A percentile compares a stretch with the other conserved stretches of the same genome.
These are phyloP conservation scores for Nidularia sp. DNA, from an alignment of 768 basidiomycete species.

Conservation along the genomic window DNA sequence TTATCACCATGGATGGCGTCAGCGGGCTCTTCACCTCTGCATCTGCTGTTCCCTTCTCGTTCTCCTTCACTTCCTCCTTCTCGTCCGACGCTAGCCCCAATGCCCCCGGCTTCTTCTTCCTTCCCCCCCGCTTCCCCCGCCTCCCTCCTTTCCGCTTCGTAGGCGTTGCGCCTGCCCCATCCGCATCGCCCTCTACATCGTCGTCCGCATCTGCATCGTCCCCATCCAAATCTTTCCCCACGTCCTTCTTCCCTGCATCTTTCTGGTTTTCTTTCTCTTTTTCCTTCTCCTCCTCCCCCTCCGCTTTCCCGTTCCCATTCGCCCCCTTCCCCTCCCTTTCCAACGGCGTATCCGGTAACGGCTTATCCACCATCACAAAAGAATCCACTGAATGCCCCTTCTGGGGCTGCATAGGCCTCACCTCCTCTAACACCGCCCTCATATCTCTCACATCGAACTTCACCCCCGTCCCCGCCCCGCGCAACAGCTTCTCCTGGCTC, in stretches of 20 bases:
- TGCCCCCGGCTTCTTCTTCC: slow-evolving; percentile 37
- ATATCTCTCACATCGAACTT: too few relatives aligned
- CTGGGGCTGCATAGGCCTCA: too few relatives aligned
- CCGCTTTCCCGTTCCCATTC: background rate
- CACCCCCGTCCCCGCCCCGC: too few relatives aligned
- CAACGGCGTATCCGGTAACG: too few relatives aligned
- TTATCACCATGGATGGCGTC: slow-evolving; percentile 13
- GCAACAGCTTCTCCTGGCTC: too few relatives aligned
- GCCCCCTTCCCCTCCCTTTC: background rate
- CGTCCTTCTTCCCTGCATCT: background rate
- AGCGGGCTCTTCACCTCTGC: slow-evolving; percentile 22
- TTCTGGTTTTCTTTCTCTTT: slow-evolving; percentile 2
- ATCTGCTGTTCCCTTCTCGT: slow-evolving; percentile 10
- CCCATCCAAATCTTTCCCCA: slow-evolving; percentile 20
- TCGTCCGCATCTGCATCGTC: slow-evolving; percentile 19
- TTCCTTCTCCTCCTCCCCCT: slow-evolving; percentile 5
- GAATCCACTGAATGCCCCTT: too few relatives aligned
- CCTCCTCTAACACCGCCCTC: too few relatives aligned
- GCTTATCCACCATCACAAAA: too few relatives aligned
- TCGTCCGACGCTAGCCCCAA: slow-evolving; percentile 35
- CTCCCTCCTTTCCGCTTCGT: slow-evolving; percentile 42
- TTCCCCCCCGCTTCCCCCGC: slow-evolving; percentile 52
- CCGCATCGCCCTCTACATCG: slow-evolving; percentile 19
- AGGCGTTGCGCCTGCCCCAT: slow-evolving; percentile 24
- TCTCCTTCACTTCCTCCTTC: slow-evolving; percentile 14